Conservation (phyloP, 352 stramenopile species). For the Globisporangium spiculum region DNA sequence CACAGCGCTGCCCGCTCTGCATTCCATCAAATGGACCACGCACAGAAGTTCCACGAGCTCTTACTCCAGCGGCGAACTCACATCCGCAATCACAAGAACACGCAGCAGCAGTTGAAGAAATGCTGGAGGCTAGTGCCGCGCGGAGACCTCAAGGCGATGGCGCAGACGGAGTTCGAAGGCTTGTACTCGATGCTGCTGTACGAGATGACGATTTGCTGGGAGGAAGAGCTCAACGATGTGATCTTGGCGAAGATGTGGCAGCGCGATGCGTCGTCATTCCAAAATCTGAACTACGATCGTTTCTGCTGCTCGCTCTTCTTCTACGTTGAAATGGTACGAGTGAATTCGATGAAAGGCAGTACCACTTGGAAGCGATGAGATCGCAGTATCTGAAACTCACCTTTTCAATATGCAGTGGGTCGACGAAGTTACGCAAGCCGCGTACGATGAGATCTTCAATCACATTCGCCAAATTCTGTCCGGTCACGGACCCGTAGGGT, state of each 20-base stretch:
- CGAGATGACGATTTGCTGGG: slow-evolving; percentile 62
- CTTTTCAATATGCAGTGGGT: background rate
- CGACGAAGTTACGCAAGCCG: background rate
- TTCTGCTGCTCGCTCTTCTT: slow-evolving; percentile 64
- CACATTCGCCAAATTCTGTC: slow-evolving; percentile 25
- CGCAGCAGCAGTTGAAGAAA: slow-evolving; percentile 32
- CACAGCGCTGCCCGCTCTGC: no score
- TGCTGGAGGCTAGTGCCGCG: slow-evolving; percentile 34
- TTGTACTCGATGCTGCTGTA: slow-evolving; percentile 56
- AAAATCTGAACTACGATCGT: slow-evolving; percentile 39
- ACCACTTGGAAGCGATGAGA: background rate
- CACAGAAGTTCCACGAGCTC: slow-evolving; percentile 34
- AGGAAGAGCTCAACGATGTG: slow-evolving; percentile 44
- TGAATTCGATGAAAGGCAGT: background rate
- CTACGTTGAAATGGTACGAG: slow-evolving; percentile 52
- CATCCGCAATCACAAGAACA: slow-evolving; percentile 41
- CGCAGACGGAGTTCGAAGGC: slow-evolving; percentile 35
- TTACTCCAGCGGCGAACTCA: slow-evolving; percentile 43
- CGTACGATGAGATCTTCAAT: slow-evolving; percentile 6
- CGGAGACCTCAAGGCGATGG: slow-evolving; percentile 20
- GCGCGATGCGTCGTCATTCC: slow-evolving; percentile 32
- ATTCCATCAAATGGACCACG: slow-evolving; percentile 28
- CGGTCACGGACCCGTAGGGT: slow-evolving; percentile 8
- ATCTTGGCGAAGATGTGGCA: slow-evolving; percentile 50
- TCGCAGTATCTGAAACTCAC: background rate